Evolutionary conservation across 768 basidiomycete species (phyloP), one percentile per base, ranked within the genome.

Genomic region (Lactarius hatsudake): DNA sequence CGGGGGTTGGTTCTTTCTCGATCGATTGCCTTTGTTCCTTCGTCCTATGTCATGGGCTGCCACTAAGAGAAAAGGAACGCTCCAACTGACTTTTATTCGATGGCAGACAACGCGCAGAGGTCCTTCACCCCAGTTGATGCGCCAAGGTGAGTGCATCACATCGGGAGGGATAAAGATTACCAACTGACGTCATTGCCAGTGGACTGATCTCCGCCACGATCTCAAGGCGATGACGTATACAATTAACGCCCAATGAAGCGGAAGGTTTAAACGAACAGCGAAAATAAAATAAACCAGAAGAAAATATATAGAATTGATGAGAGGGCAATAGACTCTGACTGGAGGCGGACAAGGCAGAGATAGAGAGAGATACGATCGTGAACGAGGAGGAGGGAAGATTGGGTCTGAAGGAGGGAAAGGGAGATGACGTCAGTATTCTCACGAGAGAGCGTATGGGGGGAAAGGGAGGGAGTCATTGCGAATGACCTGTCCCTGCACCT

Each of bases 41-140:
- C 56, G 13, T 55, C 45, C 48, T 43, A 28, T 53, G 61, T 59
- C 62, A 42, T n/a, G 5, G 10, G 23, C 34, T 32, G 40, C 23
- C 60, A 36, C n/a, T 36, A 53, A 26, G 5, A 60, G 42, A 17
- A 13, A 34, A 34, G 17, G 30, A 18, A 55, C 17, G 3, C 54
- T 55, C 8, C 9, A 15, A 55, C 51, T 53, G 51, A 53, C 26
- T 40, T 20, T 20, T 62, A 13, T 62, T 53, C 18, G 9, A 3
- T 10, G 7, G 5, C 15, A 67, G 66, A n/a, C 57, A 15, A 56
- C 55, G 48, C 12, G 68, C 67, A 34, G 94, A 96, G 76, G 95
- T 97, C 30, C 30, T 96, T 96, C 77, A 81, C 86, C 68, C 93
- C 95, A 59, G 79, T 93, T 66, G 83, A 89, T 42, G 90, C 91